Conservation (phyloP, 148 eudicot species). For the Limonium bicolor region DNA sequence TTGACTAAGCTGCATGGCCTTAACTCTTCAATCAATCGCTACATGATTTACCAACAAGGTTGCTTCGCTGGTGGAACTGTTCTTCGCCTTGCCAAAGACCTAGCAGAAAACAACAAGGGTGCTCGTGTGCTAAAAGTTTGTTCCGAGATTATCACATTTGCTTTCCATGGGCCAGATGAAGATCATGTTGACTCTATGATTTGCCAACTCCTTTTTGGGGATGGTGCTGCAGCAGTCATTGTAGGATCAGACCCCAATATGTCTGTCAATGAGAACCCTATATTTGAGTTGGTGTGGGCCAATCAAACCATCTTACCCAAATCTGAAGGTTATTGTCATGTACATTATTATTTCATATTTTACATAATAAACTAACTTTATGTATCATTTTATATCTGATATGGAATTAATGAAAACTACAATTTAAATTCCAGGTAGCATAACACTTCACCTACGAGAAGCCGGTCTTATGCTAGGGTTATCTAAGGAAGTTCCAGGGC, state of each 20-base stretch:
- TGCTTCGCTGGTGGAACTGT: too few species aligned
- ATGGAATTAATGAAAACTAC: too few species aligned
- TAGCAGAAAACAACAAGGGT: too few species aligned
- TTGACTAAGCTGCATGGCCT: slow-evolving; percentile 2
- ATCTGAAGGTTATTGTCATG: too few species aligned
- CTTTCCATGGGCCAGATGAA: background rate
- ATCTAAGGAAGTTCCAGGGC: background rate
- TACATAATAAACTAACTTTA: too few species aligned
- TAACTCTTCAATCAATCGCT: background rate
- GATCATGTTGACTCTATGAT: background rate
- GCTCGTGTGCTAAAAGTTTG: background rate
- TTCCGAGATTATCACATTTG: background rate
- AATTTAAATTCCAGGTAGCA: too few species aligned
- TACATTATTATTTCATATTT: too few species aligned
- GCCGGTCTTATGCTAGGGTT: background rate
- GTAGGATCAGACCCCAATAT: background rate
- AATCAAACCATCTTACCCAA: background rate
- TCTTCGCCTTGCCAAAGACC: too few species aligned
- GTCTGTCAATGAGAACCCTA: background rate
- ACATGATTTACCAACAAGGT: background rate
- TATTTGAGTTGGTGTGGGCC: background rate
- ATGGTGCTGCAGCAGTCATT: slow-evolving; percentile 2
- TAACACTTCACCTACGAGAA: background rate
- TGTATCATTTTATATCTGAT: too few species aligned
- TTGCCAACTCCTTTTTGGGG: background rate